These are phyloP conservation scores for Kodamaea lidongshanica DNA, from an alignment of 805 yeast species.

Conservation along the genomic window DNA sequence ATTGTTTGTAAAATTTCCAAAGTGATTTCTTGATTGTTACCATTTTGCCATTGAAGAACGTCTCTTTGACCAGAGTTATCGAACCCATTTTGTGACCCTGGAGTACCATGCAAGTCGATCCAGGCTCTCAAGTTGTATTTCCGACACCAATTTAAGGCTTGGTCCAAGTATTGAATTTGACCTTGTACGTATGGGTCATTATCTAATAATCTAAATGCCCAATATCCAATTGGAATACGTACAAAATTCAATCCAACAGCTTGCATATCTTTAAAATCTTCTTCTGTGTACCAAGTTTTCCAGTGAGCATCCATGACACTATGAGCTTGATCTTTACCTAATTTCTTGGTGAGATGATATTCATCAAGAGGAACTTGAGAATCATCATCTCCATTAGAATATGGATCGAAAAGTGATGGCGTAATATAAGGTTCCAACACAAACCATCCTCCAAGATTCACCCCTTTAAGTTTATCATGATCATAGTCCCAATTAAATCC, in stretches of 20 bases:
- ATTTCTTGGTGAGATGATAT: slow-evolving; percentile 53
- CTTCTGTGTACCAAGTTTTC: slow-evolving; percentile 68
- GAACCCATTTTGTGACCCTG: slow-evolving; percentile 94
- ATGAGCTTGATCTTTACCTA: slow-evolving; percentile 57
- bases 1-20: slow-evolving; percentile 49
- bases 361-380: slow-evolving; percentile 71
- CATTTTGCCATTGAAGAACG: slow-evolving; percentile 47
- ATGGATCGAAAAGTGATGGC: slow-evolving; percentile 61
- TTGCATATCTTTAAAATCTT: slow-evolving; percentile 58
- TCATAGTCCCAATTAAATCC: slow-evolving; percentile 22
- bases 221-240: slow-evolving; percentile 89
- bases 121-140: slow-evolving; percentile 63
- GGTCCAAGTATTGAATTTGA: slow-evolving; percentile 63
- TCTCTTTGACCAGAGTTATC: slow-evolving; percentile 90
- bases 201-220: slow-evolving; percentile 68
- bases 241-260: slow-evolving; percentile 71
- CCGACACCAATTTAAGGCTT: slow-evolving; percentile 72
- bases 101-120: slow-evolving; percentile 95
- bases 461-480: slow-evolving; percentile 49
- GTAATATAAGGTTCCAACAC: slow-evolving; percentile 83
- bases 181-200: slow-evolving; percentile 87
- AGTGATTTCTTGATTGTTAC: slow-evolving; percentile 50
- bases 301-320: slow-evolving; percentile 61
- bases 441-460: slow-evolving; percentile 87
- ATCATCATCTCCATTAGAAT: slow-evolving; percentile 26